Conservation (phyloP, 257 asterid species). For the Mitragyna speciosa region DNA sequence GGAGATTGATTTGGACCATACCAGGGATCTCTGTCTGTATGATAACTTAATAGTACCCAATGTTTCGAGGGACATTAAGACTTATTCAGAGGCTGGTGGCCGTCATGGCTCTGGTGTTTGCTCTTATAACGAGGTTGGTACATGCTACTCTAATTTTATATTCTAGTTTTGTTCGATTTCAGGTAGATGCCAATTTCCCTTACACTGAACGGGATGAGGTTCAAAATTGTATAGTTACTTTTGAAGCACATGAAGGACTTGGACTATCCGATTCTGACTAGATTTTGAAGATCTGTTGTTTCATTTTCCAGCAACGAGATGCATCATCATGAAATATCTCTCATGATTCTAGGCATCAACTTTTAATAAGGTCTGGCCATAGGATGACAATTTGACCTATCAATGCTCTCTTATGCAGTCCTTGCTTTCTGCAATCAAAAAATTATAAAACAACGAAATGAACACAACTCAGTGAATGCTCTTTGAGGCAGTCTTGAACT, state of each 20-base stretch:
- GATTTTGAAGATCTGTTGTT: not conserved
- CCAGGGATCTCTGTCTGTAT: slow-evolving; percentile 64
- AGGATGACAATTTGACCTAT: not conserved
- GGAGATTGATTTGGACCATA: slow-evolving; percentile 62
- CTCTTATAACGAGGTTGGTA: slow-evolving; percentile 60
- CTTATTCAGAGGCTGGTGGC: slow-evolving; percentile 43
- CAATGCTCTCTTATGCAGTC: not conserved
- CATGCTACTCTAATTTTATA: not conserved
- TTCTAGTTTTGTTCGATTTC: no score
- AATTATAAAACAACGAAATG: not conserved
- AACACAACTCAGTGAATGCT: not conserved
- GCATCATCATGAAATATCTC: not conserved
- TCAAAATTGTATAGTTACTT: not conserved
- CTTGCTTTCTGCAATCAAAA: not conserved
- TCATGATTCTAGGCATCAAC: not conserved
- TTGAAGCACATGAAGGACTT: not conserved
- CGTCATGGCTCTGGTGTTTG: slow-evolving; percentile 79
- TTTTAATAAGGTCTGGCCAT: not conserved
- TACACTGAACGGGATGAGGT: not conserved
- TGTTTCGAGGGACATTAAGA: slow-evolving; percentile 65
- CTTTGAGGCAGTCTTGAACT: not conserved
- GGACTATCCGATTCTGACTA: not conserved
- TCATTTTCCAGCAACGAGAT: not conserved
- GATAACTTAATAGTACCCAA: slow-evolving; percentile 61
- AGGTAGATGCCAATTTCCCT: not conserved